Base-by-base conservation (phyloP, 805 yeast species). In the Saccharomycopsis sp. region DNA sequence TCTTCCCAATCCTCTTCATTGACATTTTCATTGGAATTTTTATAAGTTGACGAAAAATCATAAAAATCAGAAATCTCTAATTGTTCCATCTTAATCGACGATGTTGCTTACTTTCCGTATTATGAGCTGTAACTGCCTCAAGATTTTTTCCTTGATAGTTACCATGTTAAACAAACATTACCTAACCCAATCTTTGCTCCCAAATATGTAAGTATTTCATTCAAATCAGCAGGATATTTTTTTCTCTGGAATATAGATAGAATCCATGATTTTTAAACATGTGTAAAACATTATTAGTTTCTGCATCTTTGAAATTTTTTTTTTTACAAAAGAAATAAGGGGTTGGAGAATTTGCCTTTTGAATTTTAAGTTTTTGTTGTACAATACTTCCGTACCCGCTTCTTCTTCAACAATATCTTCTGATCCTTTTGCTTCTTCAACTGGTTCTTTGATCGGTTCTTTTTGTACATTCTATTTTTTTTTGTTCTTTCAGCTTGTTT, bases 181-280 rank as follows among this genome's bases (percentile, higher is more conserved):
- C 98, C 98, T 38, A 84, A 71, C 15, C 95, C 92, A 44, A 92
- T 75, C 60, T 92, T 92, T 58, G 92, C 97, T 15, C 87, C 80
- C 49, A 92, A 63, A 53, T 92, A 92, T 10, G 61, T 57, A 12
- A 92, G 66, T 28, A 92, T 67, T 0, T 97, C 97, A 28, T 62
- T 69, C 47, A 70, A 69, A 53, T 89, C 84, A 1, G 63, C 68
- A 34, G 92, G 66, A 55, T 72, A 92, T 40, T 70, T 71, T 47
- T 47, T 65, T 70, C 58, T 92, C 98, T 1, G 99, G 99, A 17
- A 92, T 70, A 49, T 76, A 88, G 43, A 49, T 76, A 88, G 43
- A 92, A 70, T 1, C 97, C 97, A 57, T 83, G 95, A 34, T 57
- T 61, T 49, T 68, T 70, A 53, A 69, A 73, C 94, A 92, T 82